Evolutionary conservation across 192 early-diverging fungal genomes (phyloP), one percentile per base, ranked within the genome.

Genomic region (Coemansia sp.): DNA sequence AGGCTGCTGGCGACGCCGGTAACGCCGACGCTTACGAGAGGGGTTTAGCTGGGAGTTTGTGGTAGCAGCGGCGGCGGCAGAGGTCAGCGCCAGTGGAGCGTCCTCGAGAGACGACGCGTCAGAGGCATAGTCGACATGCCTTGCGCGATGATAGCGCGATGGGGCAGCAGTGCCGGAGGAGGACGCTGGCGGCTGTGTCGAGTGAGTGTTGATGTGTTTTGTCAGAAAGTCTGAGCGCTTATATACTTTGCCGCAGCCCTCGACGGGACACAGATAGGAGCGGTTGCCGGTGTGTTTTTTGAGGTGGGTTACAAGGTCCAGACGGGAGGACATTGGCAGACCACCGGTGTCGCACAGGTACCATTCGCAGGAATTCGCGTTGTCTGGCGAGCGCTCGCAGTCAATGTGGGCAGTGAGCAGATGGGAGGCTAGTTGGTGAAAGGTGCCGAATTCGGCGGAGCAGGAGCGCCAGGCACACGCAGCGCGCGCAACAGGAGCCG

Each of bases 391-490:
- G n/a, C 33, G 25, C 27, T 67, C 76, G 45, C 29, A 19, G n/a
- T 47, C 62, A 15, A 72, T 40, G 57, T 79, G 76, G 56, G 56
- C 61, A 29, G 54, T 25, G 27, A 55, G 55, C 22, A 79, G 59
- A 36, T 79, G 76, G 13, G 42, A 53, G 37, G 65, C 65, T 20
- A 79, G 64, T 37, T 44, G 53, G 50, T 65, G 42, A 55, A 65
- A 42, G 2, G 70, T 54, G 29, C 38, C 37, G 30, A 79, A 72
- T 27, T 67, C 57, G 15, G 30, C 45, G 20, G 50, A 14, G 57
- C 92, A 94, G 0, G 61, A 68, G 29, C 61, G 53, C 93, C 93
- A 95, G 11, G 81, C 72, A 48, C 93, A 94, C 14, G 50, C 56
- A 36, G 45, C 53, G 22, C 57, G 63, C 44, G 62, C 37, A 15